Base-by-base conservation (phyloP, 2,329 filamentous ascomycete species). In the Monilinia fructicola region DNA sequence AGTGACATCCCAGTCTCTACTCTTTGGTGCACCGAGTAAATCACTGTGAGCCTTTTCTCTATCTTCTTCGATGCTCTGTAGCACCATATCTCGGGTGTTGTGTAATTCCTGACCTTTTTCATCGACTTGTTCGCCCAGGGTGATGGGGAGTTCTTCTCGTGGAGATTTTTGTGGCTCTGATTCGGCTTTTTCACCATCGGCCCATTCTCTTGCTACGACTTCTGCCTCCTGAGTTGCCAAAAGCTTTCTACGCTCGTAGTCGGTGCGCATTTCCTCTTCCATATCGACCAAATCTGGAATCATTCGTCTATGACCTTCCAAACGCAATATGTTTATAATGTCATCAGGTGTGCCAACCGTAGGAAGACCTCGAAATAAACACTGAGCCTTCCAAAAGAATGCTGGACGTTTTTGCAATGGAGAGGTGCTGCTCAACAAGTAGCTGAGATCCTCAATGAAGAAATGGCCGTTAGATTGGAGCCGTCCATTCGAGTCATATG, bases 311-410 rank as follows among this genome's bases (percentile, higher is more conserved):
- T 56, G 35, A 23, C 35, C 35, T 16, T 55, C 35, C 14, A 21
- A 14, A 26, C n/a, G 54, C n/a, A 55, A 7, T 16, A 35, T 26
- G 12, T 55, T 16, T 16, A 55, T 40, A 11, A 18, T 16, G 16
- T 42, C 35, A n/a, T 40, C 14, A 12, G 26, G 10, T 23, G 2
- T 26, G 2, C 54, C 54, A 35, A n/a, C 26, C 7, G 35, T 40
- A 23, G 7, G 23, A 26, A 55, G 54, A 6, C 54, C 54, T 18
- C 54, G 35, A 9, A 42, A 55, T 0, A 55, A 26, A 18, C n/a
- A 55, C n/a, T 55, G 54, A 18, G 54, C 54, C 23, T 55, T 56
- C 54, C 54, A 56, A 11, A 56, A 56, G 7, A 38, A 28, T 14
- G 9, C 12, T 11, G 54, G 5, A 2, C 9, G 54, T 6, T 3